Evolutionary conservation across 768 basidiomycete species (phyloP).

Genomic region (Lentinula raphanica): DNA sequence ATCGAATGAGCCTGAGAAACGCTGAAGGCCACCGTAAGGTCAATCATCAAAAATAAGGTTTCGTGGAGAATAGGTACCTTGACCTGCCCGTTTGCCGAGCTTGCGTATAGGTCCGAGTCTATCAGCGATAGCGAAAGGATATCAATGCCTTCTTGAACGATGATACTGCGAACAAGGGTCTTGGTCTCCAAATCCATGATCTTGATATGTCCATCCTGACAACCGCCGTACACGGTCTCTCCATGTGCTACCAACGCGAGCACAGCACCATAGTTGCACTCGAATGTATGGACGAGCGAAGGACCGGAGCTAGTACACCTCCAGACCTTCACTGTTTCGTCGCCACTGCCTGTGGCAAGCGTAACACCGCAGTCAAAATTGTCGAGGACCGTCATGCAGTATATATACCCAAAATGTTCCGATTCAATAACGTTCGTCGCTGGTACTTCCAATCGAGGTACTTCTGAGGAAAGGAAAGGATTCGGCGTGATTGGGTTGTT

Average conservation of each 20-base stretch:
- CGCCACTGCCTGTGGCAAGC: constrained; percentile 85
- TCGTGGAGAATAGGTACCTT: constrained; percentile 39
- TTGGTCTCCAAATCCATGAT: constrained; percentile 89
- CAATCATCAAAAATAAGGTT: background rate
- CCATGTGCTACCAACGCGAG: constrained; percentile 70
- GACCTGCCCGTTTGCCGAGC: constrained; percentile 63
- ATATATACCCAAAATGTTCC: constrained; percentile 93
- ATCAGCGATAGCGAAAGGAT: constrained; percentile 77
- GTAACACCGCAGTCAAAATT: constrained; percentile 28
- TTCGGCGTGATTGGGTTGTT: constrained; percentile 40
- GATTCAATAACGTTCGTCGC: constrained; percentile 73
- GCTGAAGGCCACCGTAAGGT: too few relatives aligned
- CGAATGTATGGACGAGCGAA: constrained; percentile 56
- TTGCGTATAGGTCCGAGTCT: constrained; percentile 58
- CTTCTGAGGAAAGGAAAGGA: background rate
- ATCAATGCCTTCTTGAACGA: constrained; percentile 80
- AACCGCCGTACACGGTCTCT: constrained; percentile 86
- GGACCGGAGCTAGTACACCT: constrained; percentile 43
- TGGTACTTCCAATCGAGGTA: constrained; percentile 44
- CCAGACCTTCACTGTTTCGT: constrained; percentile 92
- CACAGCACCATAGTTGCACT: constrained; percentile 73
- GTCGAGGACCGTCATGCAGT: constrained; percentile 57
- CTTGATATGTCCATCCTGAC: constrained; percentile 90
- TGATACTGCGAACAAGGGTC: constrained; percentile 80
- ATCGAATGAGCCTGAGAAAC: constrained; percentile 82